These are phyloP conservation scores for Puccinia coronata DNA, from an alignment of 1,284 basidiomycete species.

Conservation along the genomic window DNA sequence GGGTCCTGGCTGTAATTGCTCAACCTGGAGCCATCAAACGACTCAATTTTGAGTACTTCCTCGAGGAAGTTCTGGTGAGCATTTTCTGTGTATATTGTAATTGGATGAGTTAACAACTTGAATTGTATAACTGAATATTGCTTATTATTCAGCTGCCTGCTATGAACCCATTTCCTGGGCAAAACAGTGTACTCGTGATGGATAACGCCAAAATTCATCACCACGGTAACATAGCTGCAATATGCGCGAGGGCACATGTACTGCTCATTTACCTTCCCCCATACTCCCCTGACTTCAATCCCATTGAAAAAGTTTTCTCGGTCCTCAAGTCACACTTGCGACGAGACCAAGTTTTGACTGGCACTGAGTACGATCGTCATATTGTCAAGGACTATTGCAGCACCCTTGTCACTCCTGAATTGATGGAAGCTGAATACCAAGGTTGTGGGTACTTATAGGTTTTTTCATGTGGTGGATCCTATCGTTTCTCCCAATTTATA, in stretches of 20 bases:
- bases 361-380: not conserved
- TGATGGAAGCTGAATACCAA: not conserved
- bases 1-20: not conserved
- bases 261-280: not conserved
- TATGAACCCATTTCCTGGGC: not conserved
- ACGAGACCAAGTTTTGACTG: not conserved
- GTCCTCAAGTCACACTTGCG: not conserved
- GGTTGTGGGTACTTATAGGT: not conserved
- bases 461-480: too few species aligned
- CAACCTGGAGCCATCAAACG: not conserved
- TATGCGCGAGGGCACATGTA: not conserved
- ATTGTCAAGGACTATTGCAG: not conserved
- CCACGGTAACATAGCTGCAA: not conserved
- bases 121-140: too few species aligned
- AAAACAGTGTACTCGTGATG: not conserved
- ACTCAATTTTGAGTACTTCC: not conserved
- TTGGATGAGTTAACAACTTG: too few species aligned
- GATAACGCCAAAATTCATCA: not conserved
- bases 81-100: not conserved
- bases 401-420: not conserved
- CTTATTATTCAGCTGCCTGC: not conserved
- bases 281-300: not conserved
- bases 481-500: too few species aligned
- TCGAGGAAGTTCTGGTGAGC: too few species aligned
- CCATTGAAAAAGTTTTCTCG: not conserved